Evolutionary conservation across 352 stramenopile species (phyloP), one percentile per base, ranked within the genome.

Genomic region (Pythium apleroticum): DNA sequence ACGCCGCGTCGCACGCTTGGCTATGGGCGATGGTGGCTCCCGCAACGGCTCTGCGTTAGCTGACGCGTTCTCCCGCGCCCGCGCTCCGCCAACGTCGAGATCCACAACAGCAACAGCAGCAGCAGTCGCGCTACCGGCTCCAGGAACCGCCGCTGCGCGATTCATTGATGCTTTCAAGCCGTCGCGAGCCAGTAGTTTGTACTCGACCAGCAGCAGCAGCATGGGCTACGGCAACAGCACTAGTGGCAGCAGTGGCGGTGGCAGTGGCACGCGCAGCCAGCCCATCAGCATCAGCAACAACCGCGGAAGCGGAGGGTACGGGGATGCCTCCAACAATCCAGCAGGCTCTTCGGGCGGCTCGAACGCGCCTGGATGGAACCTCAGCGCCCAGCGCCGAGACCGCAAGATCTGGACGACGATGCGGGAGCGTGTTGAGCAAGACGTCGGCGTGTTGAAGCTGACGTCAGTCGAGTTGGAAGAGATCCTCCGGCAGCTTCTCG

Each of bases 401-500:
- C 81, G 84, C 37, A 91, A 88, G 70, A 61, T 78, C 33, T 93
- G 84, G 84, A 78, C 67, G 10, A 57, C 61, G 27, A 63, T 88
- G 24, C 73, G 75, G 7, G 79, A 89, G 55, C 74, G 77, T 22
- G 46, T 91, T 19, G 79, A 93, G 52, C 76, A 76, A 11, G 84
- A 94, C 48, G 74, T 88, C 9, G 45, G 65, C 1, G 70, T 75
- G 64, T 62, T 81, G 59, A 68, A 75, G 69, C 74, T 94, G 57
- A 92, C 81, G 59, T 76, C 84, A 10, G 85, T 93, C 57, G 81
- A 94, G 46, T 63, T 92, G 57, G 83, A 94, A 43, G 86, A 94
- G n/a, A 89, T 91, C n/a, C 60, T 94, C 4, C 75, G 74, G 43
- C 83, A 94, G 61, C 62, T 92, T n/a, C 57, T 89, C 39, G 54